Conservation (phyloP, 192 early-diverging fungal species). For the Nowakowskiella sp. region DNA sequence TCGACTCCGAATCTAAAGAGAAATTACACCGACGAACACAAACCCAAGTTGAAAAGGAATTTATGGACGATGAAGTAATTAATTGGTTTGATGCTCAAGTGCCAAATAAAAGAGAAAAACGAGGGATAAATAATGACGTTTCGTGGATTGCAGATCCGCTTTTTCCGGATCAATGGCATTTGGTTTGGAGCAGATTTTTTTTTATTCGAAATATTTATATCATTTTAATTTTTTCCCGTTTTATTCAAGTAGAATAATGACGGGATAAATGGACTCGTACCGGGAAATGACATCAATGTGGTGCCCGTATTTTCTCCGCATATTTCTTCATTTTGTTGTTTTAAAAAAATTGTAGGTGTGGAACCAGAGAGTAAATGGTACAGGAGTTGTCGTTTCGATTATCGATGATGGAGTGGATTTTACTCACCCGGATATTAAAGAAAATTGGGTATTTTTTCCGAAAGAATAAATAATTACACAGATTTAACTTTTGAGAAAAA, state of each 20-base stretch:
- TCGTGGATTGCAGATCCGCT: slow-evolving; percentile 49
- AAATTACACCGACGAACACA: background rate
- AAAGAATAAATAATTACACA: too few species aligned
- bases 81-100: slow-evolving; percentile 21
- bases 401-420: slow-evolving; percentile 78
- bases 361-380: slow-evolving; percentile 53
- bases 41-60: slow-evolving; percentile 9
- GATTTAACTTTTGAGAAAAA: too few species aligned
- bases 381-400: slow-evolving; percentile 62
- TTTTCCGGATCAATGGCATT: slow-evolving; percentile 69
- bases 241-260: slow-evolving; percentile 27
- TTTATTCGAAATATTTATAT: background rate
- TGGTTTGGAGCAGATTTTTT: slow-evolving; percentile 44
- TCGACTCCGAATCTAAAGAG: background rate
- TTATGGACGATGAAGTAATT: slow-evolving; percentile 12
- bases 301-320: slow-evolving; percentile 45
- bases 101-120: slow-evolving; percentile 27
- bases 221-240: background rate
- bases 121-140: slow-evolving; percentile 20
- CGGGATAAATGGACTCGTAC: slow-evolving; percentile 21
- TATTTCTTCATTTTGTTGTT: too few species aligned
- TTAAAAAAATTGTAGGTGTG: background rate
- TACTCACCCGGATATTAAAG: background rate
- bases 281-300: slow-evolving; percentile 85
- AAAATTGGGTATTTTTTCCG: too few species aligned